These are phyloP conservation scores for Zygosaccharomyces sapae DNA, from an alignment of 1,139 yeast species.

Conservation along the genomic window DNA sequence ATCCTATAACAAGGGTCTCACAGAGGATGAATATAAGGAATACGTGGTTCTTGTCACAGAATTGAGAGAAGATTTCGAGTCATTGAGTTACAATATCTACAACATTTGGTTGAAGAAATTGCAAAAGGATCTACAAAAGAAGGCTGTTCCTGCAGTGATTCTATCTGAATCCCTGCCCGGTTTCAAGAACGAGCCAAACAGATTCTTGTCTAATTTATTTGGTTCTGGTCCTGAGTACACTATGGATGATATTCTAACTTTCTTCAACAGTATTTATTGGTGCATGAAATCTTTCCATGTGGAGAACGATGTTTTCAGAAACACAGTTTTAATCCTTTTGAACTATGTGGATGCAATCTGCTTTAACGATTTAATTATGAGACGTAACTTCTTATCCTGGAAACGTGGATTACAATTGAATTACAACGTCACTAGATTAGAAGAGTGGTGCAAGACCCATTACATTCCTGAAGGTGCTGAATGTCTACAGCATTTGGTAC, in stretches of 20 bases:
- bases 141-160: constrained; percentile 93
- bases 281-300: constrained; percentile 89
- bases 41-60: constrained; percentile 86
- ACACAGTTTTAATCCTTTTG: constrained; percentile 78
- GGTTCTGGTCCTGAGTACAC: constrained; percentile 65
- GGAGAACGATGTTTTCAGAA: constrained; percentile 79
- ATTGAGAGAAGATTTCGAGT: constrained; percentile 91
- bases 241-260: constrained; percentile 91
- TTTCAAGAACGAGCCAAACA: constrained; percentile 79
- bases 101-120: constrained; percentile 97
- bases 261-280: constrained; percentile 89
- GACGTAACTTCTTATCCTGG: constrained; percentile 94
- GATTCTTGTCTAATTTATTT: constrained; percentile 81
- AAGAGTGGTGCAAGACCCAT: constrained; percentile 98
- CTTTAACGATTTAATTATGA: constrained; percentile 93
- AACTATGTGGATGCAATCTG: constrained; percentile 89
- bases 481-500: constrained; percentile 81
- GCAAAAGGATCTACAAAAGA: constrained; percentile 86
- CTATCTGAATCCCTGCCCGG: constrained; percentile 95
- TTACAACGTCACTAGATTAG: constrained; percentile 92
- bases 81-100: constrained; percentile 87
- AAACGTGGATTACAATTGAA: constrained; percentile 95
- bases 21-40: constrained; percentile 84
- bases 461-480: constrained; percentile 88
- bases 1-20: constrained; percentile 75